Evolutionary conservation across 805 yeast species (phyloP).

Genomic region (Yueomyces sinensis): DNA sequence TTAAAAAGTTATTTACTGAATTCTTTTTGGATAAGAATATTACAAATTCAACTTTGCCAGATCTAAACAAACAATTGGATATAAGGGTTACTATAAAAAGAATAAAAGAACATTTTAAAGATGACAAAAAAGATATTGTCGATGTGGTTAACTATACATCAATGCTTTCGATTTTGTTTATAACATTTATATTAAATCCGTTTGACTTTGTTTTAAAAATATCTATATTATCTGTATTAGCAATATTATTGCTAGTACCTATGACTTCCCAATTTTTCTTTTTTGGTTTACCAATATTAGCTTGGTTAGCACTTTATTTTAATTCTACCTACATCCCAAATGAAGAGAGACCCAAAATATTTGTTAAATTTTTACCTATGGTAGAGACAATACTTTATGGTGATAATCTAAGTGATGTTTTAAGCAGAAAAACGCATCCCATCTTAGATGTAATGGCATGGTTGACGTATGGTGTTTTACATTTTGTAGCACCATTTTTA

Average conservation of each 20-base stretch:
- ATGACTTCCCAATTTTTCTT: conserved; percentile 73
- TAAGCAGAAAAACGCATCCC: conserved; percentile 58
- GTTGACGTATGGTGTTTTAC: conserved; percentile 89
- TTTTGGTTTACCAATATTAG: conserved; percentile 66
- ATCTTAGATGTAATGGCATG: conserved; percentile 77
- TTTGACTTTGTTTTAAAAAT: conserved; percentile 31
- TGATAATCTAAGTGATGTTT: conserved; percentile 71
- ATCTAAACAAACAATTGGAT: no score
- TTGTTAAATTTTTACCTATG: conserved; percentile 80
- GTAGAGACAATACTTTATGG: conserved; percentile 87
- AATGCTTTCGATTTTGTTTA: no score
- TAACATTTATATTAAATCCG: conserved; percentile 48
- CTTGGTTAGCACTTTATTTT: conserved; percentile 80
- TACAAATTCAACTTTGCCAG: no score
- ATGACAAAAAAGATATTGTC: no score
- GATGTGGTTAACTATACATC: no score
- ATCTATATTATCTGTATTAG: conserved; percentile 26
- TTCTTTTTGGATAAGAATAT: no score
- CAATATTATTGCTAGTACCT: conserved; percentile 48
- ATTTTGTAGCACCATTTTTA: conserved; percentile 82
- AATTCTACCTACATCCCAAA: conserved; percentile 63
- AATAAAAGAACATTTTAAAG: no score
- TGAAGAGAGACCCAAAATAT: conserved; percentile 72
- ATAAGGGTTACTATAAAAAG: no score
- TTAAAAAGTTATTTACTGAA: no score